These are phyloP conservation scores for Syncephalastrum monosporum DNA, from an alignment of 371 early-diverging fungal species.

Conservation along the genomic window DNA sequence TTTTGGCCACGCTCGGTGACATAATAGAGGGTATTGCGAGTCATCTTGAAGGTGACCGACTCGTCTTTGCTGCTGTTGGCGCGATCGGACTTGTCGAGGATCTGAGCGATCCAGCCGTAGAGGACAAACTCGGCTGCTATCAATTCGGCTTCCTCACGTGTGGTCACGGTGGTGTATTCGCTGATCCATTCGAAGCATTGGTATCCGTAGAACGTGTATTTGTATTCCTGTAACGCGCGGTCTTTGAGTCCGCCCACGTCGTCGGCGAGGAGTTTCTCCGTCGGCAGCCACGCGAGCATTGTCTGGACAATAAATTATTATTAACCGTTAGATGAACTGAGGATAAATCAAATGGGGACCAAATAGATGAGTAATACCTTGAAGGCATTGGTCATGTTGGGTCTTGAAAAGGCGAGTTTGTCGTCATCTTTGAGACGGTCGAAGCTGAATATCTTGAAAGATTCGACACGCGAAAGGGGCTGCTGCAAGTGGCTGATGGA, in stretches of 20 bases:
- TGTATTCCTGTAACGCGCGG: conserved; percentile 15
- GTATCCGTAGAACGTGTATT: conserved; percentile 36
- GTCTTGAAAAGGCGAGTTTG: conserved; percentile 38
- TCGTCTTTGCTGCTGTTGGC: conserved; percentile 18
- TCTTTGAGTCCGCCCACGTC: conserved; percentile 45
- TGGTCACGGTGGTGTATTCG: conserved; percentile 59
- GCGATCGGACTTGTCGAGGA: conserved; percentile 44
- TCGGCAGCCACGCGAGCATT: conserved; percentile 54
- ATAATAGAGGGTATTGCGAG: conserved; percentile 53
- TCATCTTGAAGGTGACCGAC: conserved; percentile 35
- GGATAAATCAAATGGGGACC: background rate
- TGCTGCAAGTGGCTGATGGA: conserved; percentile 31
- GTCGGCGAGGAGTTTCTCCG: conserved; percentile 32
- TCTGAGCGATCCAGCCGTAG: conserved; percentile 53
- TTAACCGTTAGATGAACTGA: background rate
- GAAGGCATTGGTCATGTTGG: conserved; percentile 52
- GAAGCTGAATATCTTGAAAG: conserved; percentile 29
- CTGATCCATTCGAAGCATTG: conserved; percentile 62
- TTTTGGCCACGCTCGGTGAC: conserved; percentile 52
- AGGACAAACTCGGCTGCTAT: conserved; percentile 57
- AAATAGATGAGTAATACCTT: conserved; percentile 16
- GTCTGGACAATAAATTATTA: conserved; percentile 12
- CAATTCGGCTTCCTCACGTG: conserved; percentile 55
- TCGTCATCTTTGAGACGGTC: conserved; percentile 40
- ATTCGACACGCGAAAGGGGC: conserved; percentile 20